Evolutionary conservation across 78 protist genomes (phyloP), one percentile per base, ranked within the genome.

Genomic region (Monosiga brevicollis): DNA sequence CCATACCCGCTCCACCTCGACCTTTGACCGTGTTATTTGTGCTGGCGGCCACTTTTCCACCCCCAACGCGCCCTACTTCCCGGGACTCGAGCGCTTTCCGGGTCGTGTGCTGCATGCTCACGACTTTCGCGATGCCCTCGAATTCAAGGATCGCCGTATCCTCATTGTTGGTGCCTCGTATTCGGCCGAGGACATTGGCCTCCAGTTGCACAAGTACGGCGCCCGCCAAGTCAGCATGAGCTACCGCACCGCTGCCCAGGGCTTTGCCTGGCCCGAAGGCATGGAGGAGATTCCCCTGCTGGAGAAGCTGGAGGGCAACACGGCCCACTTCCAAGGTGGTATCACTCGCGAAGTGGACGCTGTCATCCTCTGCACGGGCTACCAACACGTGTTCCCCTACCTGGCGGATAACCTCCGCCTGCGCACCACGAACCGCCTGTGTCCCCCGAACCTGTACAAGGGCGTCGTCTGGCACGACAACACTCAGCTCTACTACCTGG

Each of bases 21-120:
- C 36, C 23, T 76, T 76, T 76, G 25, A 80, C n/a, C n/a, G n/a
- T n/a, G n/a, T n/a, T n/a, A n/a, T n/a, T n/a, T n/a, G n/a, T n/a
- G n/a, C n/a, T n/a, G n/a, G n/a, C n/a, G n/a, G n/a, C n/a, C n/a
- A n/a, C n/a, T n/a, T n/a, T n/a, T n/a, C n/a, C n/a, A n/a, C n/a
- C n/a, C n/a, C n/a, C n/a, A n/a, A n/a, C n/a, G n/a, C n/a, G n/a
- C n/a, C n/a, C n/a, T n/a, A n/a, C n/a, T 80, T 80, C 62, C 72
- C 20, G 22, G 83, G 83, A 20, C 22, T 80, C 20, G 83, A 80
- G 62, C 35, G 20, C 43, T 80, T 80, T 24, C 32, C 10, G 26
- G 83, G 83, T 42, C 83, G 83, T 24, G 83, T 80, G 26, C 70
- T 80, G 25, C 83, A 80, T 80, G 83, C 83, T 20, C 83, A 80